Evolutionary conservation across 306 rosid genomes (phyloP).

Genomic region (Chamaecrista fasciculata): DNA sequence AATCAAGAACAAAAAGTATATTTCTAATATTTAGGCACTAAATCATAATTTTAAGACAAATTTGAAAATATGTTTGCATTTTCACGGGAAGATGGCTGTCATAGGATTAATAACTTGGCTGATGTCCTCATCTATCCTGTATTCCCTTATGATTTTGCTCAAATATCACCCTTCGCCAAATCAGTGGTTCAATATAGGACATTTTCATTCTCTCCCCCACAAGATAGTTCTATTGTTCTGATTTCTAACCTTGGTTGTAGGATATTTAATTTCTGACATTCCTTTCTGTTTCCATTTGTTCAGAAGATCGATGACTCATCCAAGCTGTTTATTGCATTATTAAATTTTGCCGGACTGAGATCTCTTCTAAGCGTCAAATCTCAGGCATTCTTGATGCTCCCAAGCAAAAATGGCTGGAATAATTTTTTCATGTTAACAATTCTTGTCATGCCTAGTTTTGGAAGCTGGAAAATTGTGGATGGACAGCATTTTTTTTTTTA

Average conservation of each 20-base stretch:
- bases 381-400: constrained; percentile 36
- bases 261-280: constrained; percentile 2
- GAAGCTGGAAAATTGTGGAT: constrained; percentile 35
- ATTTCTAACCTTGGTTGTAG: not conserved
- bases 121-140: constrained; percentile 11
- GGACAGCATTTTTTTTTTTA: constrained; percentile 28
- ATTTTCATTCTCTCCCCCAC: not conserved
- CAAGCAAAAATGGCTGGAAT: constrained; percentile 46
- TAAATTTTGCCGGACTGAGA: constrained; percentile 13
- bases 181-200: not conserved
- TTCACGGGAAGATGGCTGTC: too few relatives aligned
- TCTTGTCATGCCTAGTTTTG: constrained; percentile 42
- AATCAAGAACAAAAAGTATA: too few relatives aligned
- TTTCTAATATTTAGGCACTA: too few relatives aligned
- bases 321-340: constrained; percentile 14
- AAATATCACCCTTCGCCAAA: not conserved
- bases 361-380: constrained; percentile 20
- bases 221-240: not conserved
- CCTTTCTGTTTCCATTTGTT: constrained; percentile 24
- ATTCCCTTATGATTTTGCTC: constrained; percentile 8
- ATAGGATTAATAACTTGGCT: not conserved
- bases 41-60: too few relatives aligned
- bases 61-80: too few relatives aligned
- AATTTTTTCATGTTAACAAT: constrained; percentile 23
- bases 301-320: constrained; percentile 30